Percentiles rank a stretch among this genome's conserved stretches.
phyloP scores from a whole-genome alignment of 2,329 filamentous ascomycete species.

The Aspergillus texensis region DNA sequence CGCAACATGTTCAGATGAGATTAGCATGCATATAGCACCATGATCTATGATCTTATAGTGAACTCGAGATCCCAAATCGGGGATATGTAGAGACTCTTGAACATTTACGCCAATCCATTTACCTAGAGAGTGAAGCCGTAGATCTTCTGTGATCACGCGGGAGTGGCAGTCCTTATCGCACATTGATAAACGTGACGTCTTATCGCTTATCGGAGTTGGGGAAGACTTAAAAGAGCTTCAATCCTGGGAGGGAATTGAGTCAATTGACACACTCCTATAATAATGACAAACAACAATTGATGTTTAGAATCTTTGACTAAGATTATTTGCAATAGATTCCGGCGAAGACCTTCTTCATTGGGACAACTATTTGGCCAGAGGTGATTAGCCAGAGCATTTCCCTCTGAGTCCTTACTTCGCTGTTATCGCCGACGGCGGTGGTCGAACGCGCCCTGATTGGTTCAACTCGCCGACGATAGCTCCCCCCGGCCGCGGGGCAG shows the following conservation, averaged over 20 bases:
- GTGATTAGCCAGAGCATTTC: not conserved
- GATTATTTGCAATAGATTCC: not conserved
- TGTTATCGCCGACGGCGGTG: slow-evolving; percentile 5
- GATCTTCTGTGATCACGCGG: too few relatives aligned
- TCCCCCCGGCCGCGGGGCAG: slow-evolving; percentile 25
- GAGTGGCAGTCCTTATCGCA: too few relatives aligned
- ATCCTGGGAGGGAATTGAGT: too few relatives aligned
- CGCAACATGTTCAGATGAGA: not conserved
- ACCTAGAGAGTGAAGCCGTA: too few relatives aligned
- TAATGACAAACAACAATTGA: not conserved
- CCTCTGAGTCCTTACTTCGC: not conserved
- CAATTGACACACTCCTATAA: not conserved
- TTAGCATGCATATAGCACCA: too few relatives aligned
- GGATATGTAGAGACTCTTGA: too few relatives aligned
- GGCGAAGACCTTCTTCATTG: slow-evolving; percentile 11
- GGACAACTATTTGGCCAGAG: not conserved
- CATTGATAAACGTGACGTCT: too few relatives aligned
- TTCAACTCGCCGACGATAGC: slow-evolving; percentile 26
- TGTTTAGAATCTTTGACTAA: not conserved
- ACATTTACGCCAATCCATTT: too few relatives aligned
- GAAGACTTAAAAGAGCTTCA: too few relatives aligned
- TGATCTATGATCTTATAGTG: too few relatives aligned
- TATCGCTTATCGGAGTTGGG: too few relatives aligned
- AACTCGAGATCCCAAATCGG: too few relatives aligned
- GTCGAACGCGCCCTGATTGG: slow-evolving; percentile 24